These are phyloP conservation scores for Apophysomyces trapeziformis DNA, from an alignment of 371 early-diverging fungal genomes.

Conservation along the genomic window DNA sequence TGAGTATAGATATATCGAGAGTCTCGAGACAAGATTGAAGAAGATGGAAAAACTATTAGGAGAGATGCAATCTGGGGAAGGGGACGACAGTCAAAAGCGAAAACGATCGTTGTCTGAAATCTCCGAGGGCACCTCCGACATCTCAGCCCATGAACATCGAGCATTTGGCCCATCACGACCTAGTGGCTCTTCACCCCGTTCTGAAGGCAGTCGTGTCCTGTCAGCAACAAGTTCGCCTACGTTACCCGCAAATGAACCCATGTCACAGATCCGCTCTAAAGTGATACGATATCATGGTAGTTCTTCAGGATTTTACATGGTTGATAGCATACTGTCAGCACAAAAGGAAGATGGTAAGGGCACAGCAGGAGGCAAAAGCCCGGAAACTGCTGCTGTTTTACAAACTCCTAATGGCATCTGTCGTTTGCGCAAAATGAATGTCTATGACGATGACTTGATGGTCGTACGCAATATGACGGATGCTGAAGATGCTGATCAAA, in stretches of 20 bases:
- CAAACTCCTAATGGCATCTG: conserved; percentile 16
- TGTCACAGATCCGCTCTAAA: conserved; percentile 1
- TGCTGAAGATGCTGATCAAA: conserved; percentile 28
- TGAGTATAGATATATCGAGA: conserved; percentile 43
- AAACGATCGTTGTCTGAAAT: conserved; percentile 14
- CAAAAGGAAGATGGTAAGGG: background rate
- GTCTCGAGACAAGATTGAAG: conserved; percentile 40
- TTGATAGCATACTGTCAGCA: conserved; percentile 21
- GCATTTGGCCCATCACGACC: background rate
- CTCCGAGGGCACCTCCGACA: conserved; percentile 15
- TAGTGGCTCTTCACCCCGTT: background rate
- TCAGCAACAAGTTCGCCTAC: conserved; percentile 1
- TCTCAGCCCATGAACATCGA: conserved; percentile 2
- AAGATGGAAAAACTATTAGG: conserved; percentile 44
- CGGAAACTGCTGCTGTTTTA: conserved; percentile 12
- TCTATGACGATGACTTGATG: conserved; percentile 32
- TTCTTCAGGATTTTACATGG: conserved; percentile 38
- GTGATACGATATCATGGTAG: conserved; percentile 34
- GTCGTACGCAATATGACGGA: conserved; percentile 30
- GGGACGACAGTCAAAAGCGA: background rate
- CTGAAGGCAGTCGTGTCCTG: background rate
- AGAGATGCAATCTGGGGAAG: conserved; percentile 18
- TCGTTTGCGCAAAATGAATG: conserved; percentile 22
- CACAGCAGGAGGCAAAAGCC: background rate
- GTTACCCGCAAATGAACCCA: background rate